phyloP scores from a whole-genome alignment of 768 basidiomycete species.

The Amyloporia xantha region DNA sequence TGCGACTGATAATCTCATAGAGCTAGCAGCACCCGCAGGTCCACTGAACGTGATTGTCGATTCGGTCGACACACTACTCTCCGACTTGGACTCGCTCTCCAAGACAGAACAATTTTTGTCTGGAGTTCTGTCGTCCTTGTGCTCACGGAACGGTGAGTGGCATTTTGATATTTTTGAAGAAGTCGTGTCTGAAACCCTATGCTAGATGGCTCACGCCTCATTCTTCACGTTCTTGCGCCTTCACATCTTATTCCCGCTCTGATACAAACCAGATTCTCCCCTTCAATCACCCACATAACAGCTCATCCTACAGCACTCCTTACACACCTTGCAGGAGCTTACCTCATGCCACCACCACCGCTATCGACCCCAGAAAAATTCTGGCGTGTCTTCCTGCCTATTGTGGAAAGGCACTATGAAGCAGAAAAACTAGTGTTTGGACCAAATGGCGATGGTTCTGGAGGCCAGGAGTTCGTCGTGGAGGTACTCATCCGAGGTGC shows the following conservation, averaged over 20 bases:
- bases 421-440: slow-evolving; percentile 58
- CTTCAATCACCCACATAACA: slow-evolving; percentile 54
- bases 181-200: not conserved
- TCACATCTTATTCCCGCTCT: slow-evolving; percentile 50
- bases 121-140: slow-evolving; percentile 38
- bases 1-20: not conserved
- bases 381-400: slow-evolving; percentile 70
- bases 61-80: slow-evolving; percentile 58
- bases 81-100: slow-evolving; percentile 50
- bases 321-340: slow-evolving; percentile 58
- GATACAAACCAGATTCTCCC: slow-evolving; percentile 55
- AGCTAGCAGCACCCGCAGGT: slow-evolving; percentile 31
- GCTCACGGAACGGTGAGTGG: slow-evolving; percentile 42
- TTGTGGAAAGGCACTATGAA: slow-evolving; percentile 56
- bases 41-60: slow-evolving; percentile 66
- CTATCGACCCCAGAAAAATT: slow-evolving; percentile 60
- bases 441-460: slow-evolving; percentile 39
- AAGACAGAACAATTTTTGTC: slow-evolving; percentile 47
- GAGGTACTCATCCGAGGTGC: slow-evolving; percentile 51
- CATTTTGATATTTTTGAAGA: not conserved
- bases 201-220: slow-evolving; percentile 31
- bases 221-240: slow-evolving; percentile 47
- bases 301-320: slow-evolving; percentile 71
- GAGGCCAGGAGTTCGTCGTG: slow-evolving; percentile 49
- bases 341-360: slow-evolving; percentile 67